phyloP scores from a whole-genome alignment of 371 early-diverging fungal genomes.

The Apophysomyces sp. region DNA sequence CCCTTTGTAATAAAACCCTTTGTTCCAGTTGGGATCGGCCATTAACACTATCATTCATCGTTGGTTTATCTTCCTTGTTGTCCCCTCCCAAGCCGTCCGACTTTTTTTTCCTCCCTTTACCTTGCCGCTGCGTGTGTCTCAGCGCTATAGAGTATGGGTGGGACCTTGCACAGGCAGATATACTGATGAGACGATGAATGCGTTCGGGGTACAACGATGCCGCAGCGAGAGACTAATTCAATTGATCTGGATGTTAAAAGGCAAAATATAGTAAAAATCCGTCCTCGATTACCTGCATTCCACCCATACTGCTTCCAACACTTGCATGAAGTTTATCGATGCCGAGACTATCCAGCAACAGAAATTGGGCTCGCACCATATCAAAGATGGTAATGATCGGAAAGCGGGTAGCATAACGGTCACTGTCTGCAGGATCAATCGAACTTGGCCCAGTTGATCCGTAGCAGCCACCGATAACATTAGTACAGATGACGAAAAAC shows the following conservation, averaged over 20 bases:
- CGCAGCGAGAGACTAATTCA: slow-evolving; percentile 79
- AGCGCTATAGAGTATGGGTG: slow-evolving; percentile 96
- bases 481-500: slow-evolving; percentile 87
- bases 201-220: slow-evolving; percentile 83
- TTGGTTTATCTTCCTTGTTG: no score
- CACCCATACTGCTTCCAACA: slow-evolving; percentile 95
- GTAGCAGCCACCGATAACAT: slow-evolving; percentile 87
- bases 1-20: slow-evolving; percentile 90
- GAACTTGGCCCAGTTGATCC: slow-evolving; percentile 88
- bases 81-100: no score
- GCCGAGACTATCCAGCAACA: slow-evolving; percentile 77
- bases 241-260: not conserved
- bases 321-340: slow-evolving; percentile 83
- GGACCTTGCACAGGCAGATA: slow-evolving; percentile 91
- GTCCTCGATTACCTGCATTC: slow-evolving; percentile 71
- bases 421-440: slow-evolving; percentile 68
- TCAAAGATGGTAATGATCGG: slow-evolving; percentile 93
- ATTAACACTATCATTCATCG: slow-evolving; percentile 64
- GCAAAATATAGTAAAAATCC: not conserved
- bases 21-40: slow-evolving; percentile 94
- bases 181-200: slow-evolving; percentile 76
- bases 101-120: slow-evolving; percentile 23
- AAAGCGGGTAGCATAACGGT: slow-evolving; percentile 87
- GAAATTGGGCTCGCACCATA: slow-evolving; percentile 93
- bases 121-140: slow-evolving; percentile 88